These are phyloP conservation scores for Arthrocladium fulminans DNA, from an alignment of 2,329 filamentous ascomycete genomes.

Conservation along the genomic window DNA sequence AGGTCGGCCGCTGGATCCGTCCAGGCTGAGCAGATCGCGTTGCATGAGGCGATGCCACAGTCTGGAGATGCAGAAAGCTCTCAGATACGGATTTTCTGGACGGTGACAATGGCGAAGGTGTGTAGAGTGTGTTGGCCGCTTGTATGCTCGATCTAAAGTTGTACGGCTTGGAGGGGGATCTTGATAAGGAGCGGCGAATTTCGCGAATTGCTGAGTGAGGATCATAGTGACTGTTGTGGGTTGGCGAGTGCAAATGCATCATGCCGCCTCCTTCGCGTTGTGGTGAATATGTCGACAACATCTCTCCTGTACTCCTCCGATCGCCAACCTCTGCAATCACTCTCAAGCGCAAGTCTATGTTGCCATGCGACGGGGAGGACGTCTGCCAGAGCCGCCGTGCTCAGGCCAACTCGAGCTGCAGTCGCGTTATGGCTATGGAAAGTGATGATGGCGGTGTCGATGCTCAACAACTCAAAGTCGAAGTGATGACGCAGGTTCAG, in stretches of 20 bases:
- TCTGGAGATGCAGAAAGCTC: conserved; percentile 44
- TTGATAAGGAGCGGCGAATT: conserved; percentile 75
- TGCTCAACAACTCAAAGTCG: neutral
- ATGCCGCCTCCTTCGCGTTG: conserved; percentile 58
- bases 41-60: conserved; percentile 45
- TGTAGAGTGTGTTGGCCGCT: conserved; percentile 39
- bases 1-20: conserved; percentile 45
- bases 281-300: conserved; percentile 42
- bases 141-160: conserved; percentile 43
- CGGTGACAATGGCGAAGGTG: conserved; percentile 50
- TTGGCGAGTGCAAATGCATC: conserved; percentile 78
- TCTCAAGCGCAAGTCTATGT: neutral
- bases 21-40: conserved; percentile 59
- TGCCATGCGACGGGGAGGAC: neutral
- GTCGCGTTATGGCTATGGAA: neutral
- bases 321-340: conserved; percentile 1
- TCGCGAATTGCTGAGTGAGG: conserved; percentile 72
- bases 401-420: neutral
- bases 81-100: conserved; percentile 45
- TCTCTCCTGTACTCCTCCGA: conserved; percentile 15
- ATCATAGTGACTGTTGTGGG: conserved; percentile 70
- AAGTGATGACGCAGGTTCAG: neutral
- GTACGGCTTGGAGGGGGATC: conserved; percentile 76
- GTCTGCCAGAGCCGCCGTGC: neutral
- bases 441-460: neutral